Evolutionary conservation across 2,329 filamentous ascomycete genomes (phyloP).

Genomic region (Beauveria australis): DNA sequence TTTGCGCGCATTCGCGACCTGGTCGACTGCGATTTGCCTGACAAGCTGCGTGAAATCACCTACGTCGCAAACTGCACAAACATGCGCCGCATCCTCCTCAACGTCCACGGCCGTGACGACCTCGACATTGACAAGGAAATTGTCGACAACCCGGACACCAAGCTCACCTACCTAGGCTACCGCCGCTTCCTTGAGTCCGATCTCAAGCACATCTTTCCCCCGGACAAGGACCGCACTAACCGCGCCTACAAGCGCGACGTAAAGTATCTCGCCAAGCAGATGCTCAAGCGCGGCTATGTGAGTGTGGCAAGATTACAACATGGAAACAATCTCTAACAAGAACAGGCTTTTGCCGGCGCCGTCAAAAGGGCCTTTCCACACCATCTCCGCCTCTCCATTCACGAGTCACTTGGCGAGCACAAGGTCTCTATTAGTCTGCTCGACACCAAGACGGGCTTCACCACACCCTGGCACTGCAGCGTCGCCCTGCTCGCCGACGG

Average conservation of each 20-base stretch:
- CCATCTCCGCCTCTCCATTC: conserved; percentile 23
- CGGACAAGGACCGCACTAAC: conserved; percentile 13
- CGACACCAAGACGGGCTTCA: conserved; percentile 22
- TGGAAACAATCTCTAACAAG: neutral
- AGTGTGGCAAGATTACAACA: conserved; percentile 1
- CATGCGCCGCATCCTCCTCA: conserved; percentile 22
- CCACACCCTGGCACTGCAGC: conserved; percentile 26
- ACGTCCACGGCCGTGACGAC: conserved; percentile 17
- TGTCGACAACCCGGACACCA: conserved; percentile 19
- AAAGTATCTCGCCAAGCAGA: conserved; percentile 23
- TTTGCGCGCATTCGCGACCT: conserved; percentile 40
- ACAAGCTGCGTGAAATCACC: conserved; percentile 33
- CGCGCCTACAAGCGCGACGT: conserved; percentile 20
- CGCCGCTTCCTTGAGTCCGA: conserved; percentile 22
- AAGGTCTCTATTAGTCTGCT: conserved; percentile 23
- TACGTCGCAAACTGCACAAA: conserved; percentile 25
- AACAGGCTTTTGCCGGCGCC: conserved; percentile 22
- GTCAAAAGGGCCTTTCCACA: conserved; percentile 19
- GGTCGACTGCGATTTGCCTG: conserved; percentile 29
- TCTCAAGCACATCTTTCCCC: conserved; percentile 21
- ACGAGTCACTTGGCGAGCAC: conserved; percentile 19
- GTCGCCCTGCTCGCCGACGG: conserved; percentile 17
- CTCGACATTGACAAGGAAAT: conserved; percentile 23
- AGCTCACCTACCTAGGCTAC: conserved; percentile 24
- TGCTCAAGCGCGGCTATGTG: conserved; percentile 23